Evolutionary conservation across 305 asterid genomes (phyloP), one percentile per base, ranked within the genome.

Genomic region (Fraxinus floribunda): DNA sequence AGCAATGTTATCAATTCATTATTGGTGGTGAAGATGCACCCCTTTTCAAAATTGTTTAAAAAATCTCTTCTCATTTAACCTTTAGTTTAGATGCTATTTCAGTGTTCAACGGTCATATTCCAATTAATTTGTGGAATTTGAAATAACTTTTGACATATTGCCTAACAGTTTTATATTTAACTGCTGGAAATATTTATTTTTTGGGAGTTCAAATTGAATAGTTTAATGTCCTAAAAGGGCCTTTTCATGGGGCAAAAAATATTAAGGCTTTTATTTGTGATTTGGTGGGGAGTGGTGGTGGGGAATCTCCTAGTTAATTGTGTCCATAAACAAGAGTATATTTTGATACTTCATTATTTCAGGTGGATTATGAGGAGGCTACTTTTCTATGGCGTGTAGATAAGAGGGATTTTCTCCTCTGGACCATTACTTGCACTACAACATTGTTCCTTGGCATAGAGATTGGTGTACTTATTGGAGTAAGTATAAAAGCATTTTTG

Each of bases 351-450:
- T 79, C 77, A 44, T 64, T 55, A 11, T 83, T 92, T 86, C 95
- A 96, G 99, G 99, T 96, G 88, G 99, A 96, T 89, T 94, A 96
- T 66, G 97, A 91, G n/a, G 98, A 96, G 91, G 99, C 98, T 76
- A 82, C 82, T 76, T 94, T 96, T 91, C 86, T 96, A 80, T 96
- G 98, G 98, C 92, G 87, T 81, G 99, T 96, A 83, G 98, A 93
- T 89, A 96, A 93, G 90, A 92, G 89, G 82, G 99, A 96, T 88
- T 94, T 96, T 88, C 89, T 91, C 81, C 94, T 96, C 60, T 96
- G 99, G 99, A 86, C 80, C 87, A 91, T 96, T 84, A 96, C 99
- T 82, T 94, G 92, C 89, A 39, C 74, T 16, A 83, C 92, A 71
- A 96, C 99, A 85, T 91, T 96, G 90, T 90, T 96, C 90, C 93